phyloP scores from a whole-genome alignment of 2,329 filamentous ascomycete species.

The Colletotrichum sidae region DNA sequence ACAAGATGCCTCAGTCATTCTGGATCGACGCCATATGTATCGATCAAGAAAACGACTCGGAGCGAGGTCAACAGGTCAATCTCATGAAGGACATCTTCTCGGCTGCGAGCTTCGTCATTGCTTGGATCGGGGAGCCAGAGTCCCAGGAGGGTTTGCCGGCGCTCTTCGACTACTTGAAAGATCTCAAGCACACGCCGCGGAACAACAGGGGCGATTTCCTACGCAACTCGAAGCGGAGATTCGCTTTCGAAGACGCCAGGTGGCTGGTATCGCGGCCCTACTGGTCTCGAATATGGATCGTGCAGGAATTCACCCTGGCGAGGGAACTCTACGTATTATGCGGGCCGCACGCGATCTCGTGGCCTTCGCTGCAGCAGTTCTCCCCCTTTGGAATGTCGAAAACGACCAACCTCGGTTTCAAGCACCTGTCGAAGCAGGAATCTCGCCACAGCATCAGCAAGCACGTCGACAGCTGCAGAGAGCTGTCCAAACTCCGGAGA shows the following conservation, averaged over 20 bases:
- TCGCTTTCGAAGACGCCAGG: slow-evolving; percentile 14
- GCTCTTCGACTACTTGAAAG: slow-evolving; percentile 11
- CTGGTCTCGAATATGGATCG: slow-evolving; percentile 23
- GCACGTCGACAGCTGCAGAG: slow-evolving; percentile 8
- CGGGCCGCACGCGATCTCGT: slow-evolving; percentile 11
- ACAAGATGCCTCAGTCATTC: slow-evolving; percentile 33
- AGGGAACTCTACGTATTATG: slow-evolving; percentile 16
- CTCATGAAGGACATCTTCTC: slow-evolving; percentile 53
- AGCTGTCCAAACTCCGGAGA: slow-evolving; percentile 12
- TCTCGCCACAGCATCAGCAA: slow-evolving; percentile 2
- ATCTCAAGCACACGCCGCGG: slow-evolving; percentile 43
- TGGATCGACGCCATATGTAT: slow-evolving; percentile 56
- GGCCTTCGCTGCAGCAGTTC: slow-evolving; percentile 1
- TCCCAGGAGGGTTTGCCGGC: neutral
- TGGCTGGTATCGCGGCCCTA: slow-evolving; percentile 15
- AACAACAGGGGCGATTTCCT: slow-evolving; percentile 1
- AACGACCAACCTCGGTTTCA: slow-evolving; percentile 19
- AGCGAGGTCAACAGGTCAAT: slow-evolving; percentile 51
- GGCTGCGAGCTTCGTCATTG: slow-evolving; percentile 46
- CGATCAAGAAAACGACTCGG: slow-evolving; percentile 50
- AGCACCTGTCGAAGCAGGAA: slow-evolving; percentile 16
- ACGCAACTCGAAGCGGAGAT: slow-evolving; percentile 35
- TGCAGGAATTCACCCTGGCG: slow-evolving; percentile 19
- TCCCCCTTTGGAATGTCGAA: slow-evolving; percentile 18
- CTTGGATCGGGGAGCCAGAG: slow-evolving; percentile 47